Evolutionary conservation across 495 filamentous ascomycete species (phyloP), one percentile per base, ranked within the genome.

Genomic region (Penicillium waksmanii): DNA sequence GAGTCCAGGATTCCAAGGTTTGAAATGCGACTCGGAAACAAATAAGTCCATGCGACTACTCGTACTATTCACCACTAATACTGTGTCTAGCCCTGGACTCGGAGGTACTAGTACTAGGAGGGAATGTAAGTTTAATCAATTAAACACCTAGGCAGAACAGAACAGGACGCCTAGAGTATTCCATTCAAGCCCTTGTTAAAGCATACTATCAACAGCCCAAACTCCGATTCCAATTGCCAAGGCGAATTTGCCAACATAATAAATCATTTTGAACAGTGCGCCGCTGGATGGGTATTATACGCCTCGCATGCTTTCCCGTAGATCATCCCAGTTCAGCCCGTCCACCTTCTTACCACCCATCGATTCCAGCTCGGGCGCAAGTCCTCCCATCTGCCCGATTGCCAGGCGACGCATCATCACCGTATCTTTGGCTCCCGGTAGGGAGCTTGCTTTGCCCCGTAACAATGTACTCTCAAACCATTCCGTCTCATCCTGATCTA

Each of bases 391-490:
- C 59, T 73, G 82, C n/a, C 85, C 85, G 19, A 75, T 84, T 21
- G 80, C 82, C 57, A 91, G 75, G 40, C 75, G 79, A 50, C 90
- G 77, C 86, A 91, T 86, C 72, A 88, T 80, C 27, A 89, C 77
- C 0, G 89, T 87, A 58, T 91, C 87, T 63, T 78, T 87, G 1
- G 89, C 83, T 1, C 83, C 85, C 51, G 81, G 82, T 1, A 86
- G 68, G n/a, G 76, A 76, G 58, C 77, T 84, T 9, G 86, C 88
- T 47, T 82, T 85, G 15, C 88, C 88, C 27, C 78, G 75, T 8
- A 82, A 72, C 36, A 95, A 66, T 53, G 79, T 84, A 15, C 87
- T 82, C 53, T 85, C 83, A 53, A 93, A 85, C 90, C 90, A 93
- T 42, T 69, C 61, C 66, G 91, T 89, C 72, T 95, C 91, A 36